A percentile compares a stretch with the other conserved stretches of the same genome.
Conservation (phyloP, 192 early-diverging fungal species). For the Umbelopsis ramanniana region DNA sequence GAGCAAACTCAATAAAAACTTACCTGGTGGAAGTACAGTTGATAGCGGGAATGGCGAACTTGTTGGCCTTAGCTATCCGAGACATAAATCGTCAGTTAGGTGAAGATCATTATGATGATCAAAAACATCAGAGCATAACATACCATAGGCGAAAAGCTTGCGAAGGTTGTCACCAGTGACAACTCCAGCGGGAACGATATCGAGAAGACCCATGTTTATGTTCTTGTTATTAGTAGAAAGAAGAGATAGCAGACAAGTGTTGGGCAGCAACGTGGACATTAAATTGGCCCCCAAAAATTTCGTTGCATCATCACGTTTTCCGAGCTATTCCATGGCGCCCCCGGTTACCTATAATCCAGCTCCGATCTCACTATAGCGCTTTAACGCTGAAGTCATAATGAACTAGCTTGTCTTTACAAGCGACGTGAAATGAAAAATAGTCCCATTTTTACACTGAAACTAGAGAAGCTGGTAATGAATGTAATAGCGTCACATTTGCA, state of each 20-base stretch:
- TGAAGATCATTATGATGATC: too few relatives aligned
- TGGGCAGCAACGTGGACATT: constrained; percentile 14
- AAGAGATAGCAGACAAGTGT: constrained; percentile 19
- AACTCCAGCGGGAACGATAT: constrained; percentile 89
- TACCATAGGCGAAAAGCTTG: constrained; percentile 74
- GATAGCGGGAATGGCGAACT: constrained; percentile 94
- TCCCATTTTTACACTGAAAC: too few relatives aligned
- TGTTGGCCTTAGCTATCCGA: constrained; percentile 61
- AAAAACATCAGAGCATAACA: neutral
- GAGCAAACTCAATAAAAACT: neutral
- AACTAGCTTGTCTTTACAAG: neutral
- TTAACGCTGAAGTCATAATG: constrained; percentile 15
- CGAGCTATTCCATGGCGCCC: neutral
- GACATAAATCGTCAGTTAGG: neutral
- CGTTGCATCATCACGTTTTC: constrained; percentile 21
- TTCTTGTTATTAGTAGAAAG: neutral
- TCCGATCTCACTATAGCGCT: neutral
- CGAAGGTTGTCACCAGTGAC: constrained; percentile 91
- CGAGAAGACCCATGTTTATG: constrained; percentile 73
- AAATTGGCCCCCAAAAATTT: neutral
- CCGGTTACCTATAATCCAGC: neutral
- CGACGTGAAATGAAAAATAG: too few relatives aligned
- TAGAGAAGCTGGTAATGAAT: too few relatives aligned
- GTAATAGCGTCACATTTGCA: neutral
- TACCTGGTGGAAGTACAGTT: constrained; percentile 90